Conservation (phyloP, 306 rosid genomes). For the Dalbergia cochinchinensis region DNA sequence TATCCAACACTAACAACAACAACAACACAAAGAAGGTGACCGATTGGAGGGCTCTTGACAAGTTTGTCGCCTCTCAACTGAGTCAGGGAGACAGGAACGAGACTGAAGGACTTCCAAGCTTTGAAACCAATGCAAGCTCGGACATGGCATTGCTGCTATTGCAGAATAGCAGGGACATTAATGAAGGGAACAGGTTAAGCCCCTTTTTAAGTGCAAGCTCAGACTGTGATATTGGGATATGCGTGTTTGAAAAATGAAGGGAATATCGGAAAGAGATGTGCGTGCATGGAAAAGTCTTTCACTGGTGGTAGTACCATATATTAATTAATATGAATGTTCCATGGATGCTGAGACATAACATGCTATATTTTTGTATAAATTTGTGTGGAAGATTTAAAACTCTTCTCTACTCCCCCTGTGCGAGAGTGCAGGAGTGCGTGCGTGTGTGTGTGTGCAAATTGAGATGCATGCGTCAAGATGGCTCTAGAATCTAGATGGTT, state of each 20-base stretch:
- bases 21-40: constrained; percentile 61
- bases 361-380: constrained; percentile 58
- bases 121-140: constrained; percentile 46
- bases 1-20: neutral
- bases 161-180: constrained; percentile 53
- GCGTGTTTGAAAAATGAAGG: constrained; percentile 87
- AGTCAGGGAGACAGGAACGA: constrained; percentile 73
- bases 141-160: constrained; percentile 62
- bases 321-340: constrained; percentile 29
- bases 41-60: constrained; percentile 95
- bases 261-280: neutral
- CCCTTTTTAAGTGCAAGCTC: constrained; percentile 66
- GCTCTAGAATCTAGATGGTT: constrained; percentile 35
- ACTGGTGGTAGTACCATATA: constrained; percentile 30
- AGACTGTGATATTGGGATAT: constrained; percentile 90
- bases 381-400: constrained; percentile 55
- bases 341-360: constrained; percentile 37
- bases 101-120: constrained; percentile 59
- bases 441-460: neutral
- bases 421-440: too few relatives aligned
- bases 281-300: neutral
- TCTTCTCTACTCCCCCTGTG: neutral
- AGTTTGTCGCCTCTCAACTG: constrained; percentile 95
- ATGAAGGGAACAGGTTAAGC: constrained; percentile 63
- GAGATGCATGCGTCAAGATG: constrained; percentile 38